Conservation (phyloP, 2,329 filamentous ascomycete species). For the Fusarium transvaalense region DNA sequence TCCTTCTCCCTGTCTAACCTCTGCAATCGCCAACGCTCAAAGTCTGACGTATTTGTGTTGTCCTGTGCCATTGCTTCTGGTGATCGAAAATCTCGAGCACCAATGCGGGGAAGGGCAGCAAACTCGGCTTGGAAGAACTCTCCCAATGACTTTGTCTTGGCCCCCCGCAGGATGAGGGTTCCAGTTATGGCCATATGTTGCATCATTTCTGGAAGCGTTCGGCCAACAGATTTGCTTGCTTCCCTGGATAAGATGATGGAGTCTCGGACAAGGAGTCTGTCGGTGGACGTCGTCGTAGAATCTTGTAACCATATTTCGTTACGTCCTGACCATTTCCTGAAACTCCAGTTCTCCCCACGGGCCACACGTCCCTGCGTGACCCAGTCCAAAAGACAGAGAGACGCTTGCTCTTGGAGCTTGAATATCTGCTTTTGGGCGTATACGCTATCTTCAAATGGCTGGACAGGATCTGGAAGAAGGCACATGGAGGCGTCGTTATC, state of each 20-base stretch:
- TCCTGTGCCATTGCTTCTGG: conserved; percentile 61
- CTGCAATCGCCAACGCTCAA: conserved; percentile 65
- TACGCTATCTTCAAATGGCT: conserved; percentile 86
- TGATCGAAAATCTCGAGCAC: conserved; percentile 80
- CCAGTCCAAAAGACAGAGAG: conserved; percentile 91
- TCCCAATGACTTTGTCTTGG: conserved; percentile 73
- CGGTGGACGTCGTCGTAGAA: conserved; percentile 52
- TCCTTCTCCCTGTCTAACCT: conserved; percentile 70
- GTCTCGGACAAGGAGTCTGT: conserved; percentile 83
- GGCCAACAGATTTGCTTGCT: conserved; percentile 55
- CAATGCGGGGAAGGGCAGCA: conserved; percentile 80
- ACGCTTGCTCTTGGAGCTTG: conserved; percentile 66
- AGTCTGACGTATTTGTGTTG: conserved; percentile 54
- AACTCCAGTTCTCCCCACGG: conserved; percentile 89
- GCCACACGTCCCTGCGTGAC: conserved; percentile 89
- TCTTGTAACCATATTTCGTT: conserved; percentile 83
- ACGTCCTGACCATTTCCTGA: conserved; percentile 81
- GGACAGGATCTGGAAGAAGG: conserved; percentile 89
- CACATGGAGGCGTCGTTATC: conserved; percentile 67
- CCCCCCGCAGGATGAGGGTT: conserved; percentile 85
- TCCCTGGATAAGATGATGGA: conserved; percentile 79
- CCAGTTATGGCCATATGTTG: conserved; percentile 82
- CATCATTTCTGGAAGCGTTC: conserved; percentile 72
- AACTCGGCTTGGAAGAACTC: conserved; percentile 86
- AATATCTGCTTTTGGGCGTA: conserved; percentile 90